Conservation (phyloP, 2,329 filamentous ascomycete species). For the Ophiostoma sp. region DNA sequence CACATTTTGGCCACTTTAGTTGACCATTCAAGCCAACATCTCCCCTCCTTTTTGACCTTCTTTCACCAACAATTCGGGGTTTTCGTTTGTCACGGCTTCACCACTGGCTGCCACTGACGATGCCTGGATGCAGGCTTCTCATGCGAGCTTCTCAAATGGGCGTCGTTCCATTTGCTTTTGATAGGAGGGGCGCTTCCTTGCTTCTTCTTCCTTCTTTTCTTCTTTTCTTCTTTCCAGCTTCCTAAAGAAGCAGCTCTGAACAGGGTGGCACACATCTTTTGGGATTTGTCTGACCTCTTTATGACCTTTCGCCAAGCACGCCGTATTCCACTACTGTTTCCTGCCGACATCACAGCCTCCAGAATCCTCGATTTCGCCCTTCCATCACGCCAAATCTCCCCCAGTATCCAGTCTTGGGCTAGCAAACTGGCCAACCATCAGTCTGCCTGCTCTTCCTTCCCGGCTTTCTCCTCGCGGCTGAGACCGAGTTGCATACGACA, state of each 20-base stretch:
- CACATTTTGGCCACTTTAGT: background rate
- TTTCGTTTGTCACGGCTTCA: background rate
- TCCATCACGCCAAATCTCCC: background rate
- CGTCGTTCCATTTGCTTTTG: background rate
- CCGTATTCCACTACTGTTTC: background rate
- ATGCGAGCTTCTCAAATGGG: constrained; percentile 6
- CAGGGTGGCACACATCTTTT: background rate
- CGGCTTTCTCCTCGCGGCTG: constrained; percentile 6
- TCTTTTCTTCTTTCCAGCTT: constrained; percentile 13
- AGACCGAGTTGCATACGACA: background rate
- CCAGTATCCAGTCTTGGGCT: background rate
- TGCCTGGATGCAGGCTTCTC: background rate
- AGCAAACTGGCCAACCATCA: background rate
- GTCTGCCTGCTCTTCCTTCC: background rate
- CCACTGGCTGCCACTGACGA: background rate
- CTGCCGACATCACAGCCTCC: background rate
- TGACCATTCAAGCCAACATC: background rate
- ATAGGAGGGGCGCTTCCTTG: background rate
- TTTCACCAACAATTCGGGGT: background rate
- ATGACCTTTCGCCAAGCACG: background rate
- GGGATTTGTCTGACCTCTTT: background rate
- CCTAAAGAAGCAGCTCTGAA: constrained; percentile 21
- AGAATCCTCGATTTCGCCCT: background rate
- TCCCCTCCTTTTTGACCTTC: background rate
- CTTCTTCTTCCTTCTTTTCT: background rate